Conservation (phyloP, 176 grass and related monocot species). For the Avena eriantha region DNA sequence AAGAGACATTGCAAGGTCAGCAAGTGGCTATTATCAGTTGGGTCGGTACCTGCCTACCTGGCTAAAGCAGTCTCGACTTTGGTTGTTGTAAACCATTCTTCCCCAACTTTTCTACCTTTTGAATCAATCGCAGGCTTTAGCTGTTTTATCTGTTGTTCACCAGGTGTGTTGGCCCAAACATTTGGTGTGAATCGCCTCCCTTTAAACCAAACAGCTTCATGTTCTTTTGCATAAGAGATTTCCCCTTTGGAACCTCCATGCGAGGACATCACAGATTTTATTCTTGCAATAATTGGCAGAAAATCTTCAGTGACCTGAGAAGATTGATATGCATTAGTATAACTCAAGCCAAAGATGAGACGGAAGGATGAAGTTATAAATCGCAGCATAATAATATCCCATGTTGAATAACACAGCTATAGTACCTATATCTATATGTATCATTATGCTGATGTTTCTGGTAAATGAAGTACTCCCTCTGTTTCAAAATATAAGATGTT, state of each 20-base stretch:
- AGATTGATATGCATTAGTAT: constrained; percentile 21
- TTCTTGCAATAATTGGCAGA: constrained; percentile 73
- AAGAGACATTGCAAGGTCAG: constrained; percentile 42
- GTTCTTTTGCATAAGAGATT: constrained; percentile 93
- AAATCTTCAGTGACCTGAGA: constrained; percentile 86
- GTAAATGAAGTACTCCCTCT: not conserved
- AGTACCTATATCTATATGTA: not conserved
- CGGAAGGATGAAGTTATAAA: constrained; percentile 23
- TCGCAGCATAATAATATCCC: constrained; percentile 7
- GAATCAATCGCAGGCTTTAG: constrained; percentile 80
- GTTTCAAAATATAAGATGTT: too few species aligned
- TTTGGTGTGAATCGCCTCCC: constrained; percentile 78
- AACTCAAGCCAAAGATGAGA: constrained; percentile 1
- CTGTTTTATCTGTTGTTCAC: constrained; percentile 95
- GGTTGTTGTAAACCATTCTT: constrained; percentile 91
- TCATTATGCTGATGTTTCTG: not conserved
- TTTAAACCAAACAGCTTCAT: constrained; percentile 94
- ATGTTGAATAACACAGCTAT: not conserved
- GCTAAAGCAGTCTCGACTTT: constrained; percentile 85
- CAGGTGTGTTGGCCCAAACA: constrained; percentile 79
- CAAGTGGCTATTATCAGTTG: constrained; percentile 12
- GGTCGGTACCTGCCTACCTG: constrained; percentile 79
- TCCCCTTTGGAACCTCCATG: constrained; percentile 84
- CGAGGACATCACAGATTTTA: constrained; percentile 80
- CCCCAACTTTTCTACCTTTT: constrained; percentile 94